Evolutionary conservation across 1,284 basidiomycete genomes (phyloP), one percentile per base, ranked within the genome.

Genomic region (Ceratobasidium sp.): DNA sequence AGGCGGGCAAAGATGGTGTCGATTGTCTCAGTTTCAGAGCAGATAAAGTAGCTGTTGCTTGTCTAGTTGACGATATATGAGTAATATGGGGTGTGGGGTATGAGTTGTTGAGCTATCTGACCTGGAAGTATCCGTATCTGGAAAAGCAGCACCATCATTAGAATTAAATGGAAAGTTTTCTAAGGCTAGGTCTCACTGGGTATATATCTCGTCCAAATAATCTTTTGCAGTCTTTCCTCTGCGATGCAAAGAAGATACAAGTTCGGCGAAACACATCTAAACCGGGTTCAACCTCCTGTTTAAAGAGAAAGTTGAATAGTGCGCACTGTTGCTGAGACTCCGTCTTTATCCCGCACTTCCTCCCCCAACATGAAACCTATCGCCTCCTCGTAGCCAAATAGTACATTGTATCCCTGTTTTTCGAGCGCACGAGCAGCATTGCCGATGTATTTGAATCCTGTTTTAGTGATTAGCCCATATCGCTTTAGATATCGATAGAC

Each of bases 351-450:
- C 41, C 92, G 86, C 77, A 95, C 88, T 56, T 89, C 84, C 7
- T 87, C 83, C 15, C 92, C 92, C 80, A 94, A 90, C 93, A 95
- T 94, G 79, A 88, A 96, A 1, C 94, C 93, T 73, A 96, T 94
- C 0, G 94, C 94, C 81, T 96, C 94, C 81, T 96, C 94, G 78
- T 96, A 96, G 8, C 91, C 93, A 80, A 95, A 95, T 0, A 88
- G 88, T 9, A 94, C 92, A 31, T 90, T 87, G 79, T 87, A 93
- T 0, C 93, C 94, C 62, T 89, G 82, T 51, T 83, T 80, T 22
- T 87, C 89, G 11, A 95, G 85, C 60, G 86, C 83, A 31, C 93
- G 82, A 1, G 91, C 92, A 4, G 89, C 90, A 79, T 96, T 96
- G 11, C 94, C 94, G 65, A 96, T 94, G 80, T 89, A 94, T 81